Evolutionary conservation across 2,329 filamentous ascomycete species (phyloP), one percentile per base, ranked within the genome.

Genomic region (Lasiodiplodia theobromae): DNA sequence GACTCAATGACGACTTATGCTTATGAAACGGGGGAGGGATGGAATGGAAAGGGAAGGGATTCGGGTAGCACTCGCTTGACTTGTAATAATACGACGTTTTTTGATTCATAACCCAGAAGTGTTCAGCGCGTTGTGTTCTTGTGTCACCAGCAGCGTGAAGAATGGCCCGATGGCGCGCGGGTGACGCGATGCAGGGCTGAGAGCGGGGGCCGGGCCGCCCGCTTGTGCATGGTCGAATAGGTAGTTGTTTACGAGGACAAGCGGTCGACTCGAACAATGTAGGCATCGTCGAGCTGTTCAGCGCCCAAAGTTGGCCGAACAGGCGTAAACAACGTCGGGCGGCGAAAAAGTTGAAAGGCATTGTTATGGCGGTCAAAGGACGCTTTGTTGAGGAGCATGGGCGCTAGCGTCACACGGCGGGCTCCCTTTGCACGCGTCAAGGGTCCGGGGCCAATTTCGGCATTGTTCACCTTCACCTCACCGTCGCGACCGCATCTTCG

Each of bases 371-470:
- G 60, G 44, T 64, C 60, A 52, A 53, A 64, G 58, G 34, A 21
- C 18, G 47, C 60, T 64, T 64, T 64, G 60, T 64, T 64, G 60
- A 52, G 60, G 47, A 57, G 54, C 54, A 31, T 51, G 16, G n/a
- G 47, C 60, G 23, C 40, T 60, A 60, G 57, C 57, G 57, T 60
- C 57, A 60, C 57, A 47, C 23, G n/a, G 57, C 47, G 28, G 60
- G 60, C 60, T 64, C 60, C 60, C 60, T 64, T 64, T 52, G 60
- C 60, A 64, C 60, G 60, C 60, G 60, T 64, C 60, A 66, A 66
- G 63, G 63, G 63, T 56, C 63, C 51, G 63, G 38, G 23, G 63
- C 38, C 52, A 52, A 52, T 52, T 66, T 66, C 52, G 63, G 52
- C 63, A 66, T 66, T 66, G 63, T 66, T 56, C 52, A 66, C 63